These are phyloP conservation scores for Nidula microcarpa DNA, from an alignment of 768 basidiomycete genomes.

Conservation along the genomic window DNA sequence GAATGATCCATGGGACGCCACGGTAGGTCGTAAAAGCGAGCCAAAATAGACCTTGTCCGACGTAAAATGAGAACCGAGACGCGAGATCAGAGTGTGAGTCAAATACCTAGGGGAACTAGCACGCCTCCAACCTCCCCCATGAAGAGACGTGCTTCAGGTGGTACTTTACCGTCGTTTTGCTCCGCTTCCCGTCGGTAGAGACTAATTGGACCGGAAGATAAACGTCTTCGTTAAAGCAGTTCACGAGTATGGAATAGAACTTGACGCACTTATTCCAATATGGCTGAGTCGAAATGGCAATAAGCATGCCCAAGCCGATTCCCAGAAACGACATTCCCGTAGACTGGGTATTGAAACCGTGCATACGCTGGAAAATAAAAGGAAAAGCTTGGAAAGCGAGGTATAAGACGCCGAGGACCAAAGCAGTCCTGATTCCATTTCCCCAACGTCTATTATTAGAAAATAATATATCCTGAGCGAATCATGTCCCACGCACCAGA, in stretches of 20 bases:
- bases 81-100: constrained; percentile 5
- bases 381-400: constrained; percentile 62
- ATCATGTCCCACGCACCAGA: constrained; percentile 50
- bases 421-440: constrained; percentile 40
- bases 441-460: background rate
- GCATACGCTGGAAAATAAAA: constrained; percentile 44
- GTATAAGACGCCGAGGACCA: constrained; percentile 60
- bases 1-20: constrained; percentile 59
- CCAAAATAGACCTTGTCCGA: constrained; percentile 52
- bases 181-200: constrained; percentile 30
- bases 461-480: background rate
- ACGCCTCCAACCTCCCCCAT: constrained; percentile 71
- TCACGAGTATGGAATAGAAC: constrained; percentile 4
- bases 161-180: constrained; percentile 41
- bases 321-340: constrained; percentile 60
- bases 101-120: constrained; percentile 52
- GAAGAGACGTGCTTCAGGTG: constrained; percentile 63
- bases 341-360: constrained; percentile 45
- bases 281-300: constrained; percentile 51
- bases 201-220: constrained; percentile 17
- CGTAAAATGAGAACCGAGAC: background rate
- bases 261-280: constrained; percentile 46
- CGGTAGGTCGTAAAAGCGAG: constrained; percentile 54
- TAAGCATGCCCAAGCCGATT: constrained; percentile 53
- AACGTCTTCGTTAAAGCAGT: background rate